Evolutionary conservation across 176 grass and related monocot genomes (phyloP).

Genomic region (Oryza glaberrima): DNA sequence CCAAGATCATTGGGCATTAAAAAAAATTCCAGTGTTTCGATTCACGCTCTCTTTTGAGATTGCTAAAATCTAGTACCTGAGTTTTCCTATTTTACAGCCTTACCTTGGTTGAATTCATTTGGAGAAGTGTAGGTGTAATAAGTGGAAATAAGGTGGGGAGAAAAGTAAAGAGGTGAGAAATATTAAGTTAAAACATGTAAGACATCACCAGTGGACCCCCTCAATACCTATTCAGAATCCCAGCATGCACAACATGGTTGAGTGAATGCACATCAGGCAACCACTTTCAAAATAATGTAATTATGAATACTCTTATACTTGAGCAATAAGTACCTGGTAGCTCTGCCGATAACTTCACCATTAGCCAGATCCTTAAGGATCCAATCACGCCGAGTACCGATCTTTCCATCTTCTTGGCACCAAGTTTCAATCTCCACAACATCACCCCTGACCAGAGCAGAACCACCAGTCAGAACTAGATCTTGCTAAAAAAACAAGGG

Average conservation of each 20-base stretch:
- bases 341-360: constrained; percentile 95
- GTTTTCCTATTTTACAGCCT: not conserved
- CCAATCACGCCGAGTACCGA: constrained; percentile 95
- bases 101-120: not conserved
- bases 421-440: constrained; percentile 97
- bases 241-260: not conserved
- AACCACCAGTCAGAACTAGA: constrained; percentile 19
- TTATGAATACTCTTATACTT: not conserved
- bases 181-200: not conserved
- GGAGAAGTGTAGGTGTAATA: not conserved
- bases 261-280: not conserved
- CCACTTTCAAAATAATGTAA: constrained; percentile 17
- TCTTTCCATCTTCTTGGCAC: constrained; percentile 96
- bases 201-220: not conserved
- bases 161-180: not conserved
- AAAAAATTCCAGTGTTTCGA: constrained; percentile 22
- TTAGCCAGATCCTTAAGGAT: constrained; percentile 92
- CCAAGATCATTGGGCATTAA: not conserved
- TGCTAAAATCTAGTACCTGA: constrained; percentile 13
- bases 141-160: not conserved
- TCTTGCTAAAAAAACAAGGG: constrained; percentile 6
- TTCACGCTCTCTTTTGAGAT: not conserved
- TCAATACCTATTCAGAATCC: not conserved
- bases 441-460: constrained; percentile 72
- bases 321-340: constrained; percentile 78